Conservation (phyloP, 306 rosid species). For the Acacia confusa region DNA sequence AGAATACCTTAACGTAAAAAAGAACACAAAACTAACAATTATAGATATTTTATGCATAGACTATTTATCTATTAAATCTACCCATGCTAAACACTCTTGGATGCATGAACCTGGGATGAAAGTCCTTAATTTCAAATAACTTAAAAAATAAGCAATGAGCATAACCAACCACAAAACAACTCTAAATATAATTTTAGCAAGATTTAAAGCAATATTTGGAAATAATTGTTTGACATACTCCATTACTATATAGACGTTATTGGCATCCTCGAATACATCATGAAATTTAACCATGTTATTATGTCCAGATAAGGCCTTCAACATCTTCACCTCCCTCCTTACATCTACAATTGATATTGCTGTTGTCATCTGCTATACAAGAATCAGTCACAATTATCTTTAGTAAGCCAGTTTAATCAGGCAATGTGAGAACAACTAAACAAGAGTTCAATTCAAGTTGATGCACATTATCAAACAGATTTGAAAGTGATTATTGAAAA, state of each 20-base stretch:
- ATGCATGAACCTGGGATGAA: conserved; percentile 3
- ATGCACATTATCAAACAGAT: conserved; percentile 16
- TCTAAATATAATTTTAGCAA: conserved; percentile 13
- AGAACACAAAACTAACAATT: conserved; percentile 29
- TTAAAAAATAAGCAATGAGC: background rate
- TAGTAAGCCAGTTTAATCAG: conserved; percentile 22
- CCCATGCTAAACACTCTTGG: background rate
- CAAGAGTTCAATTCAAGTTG: conserved; percentile 11
- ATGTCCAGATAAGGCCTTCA: conserved; percentile 92
- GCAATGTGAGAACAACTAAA: conserved; percentile 6
- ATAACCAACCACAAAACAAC: background rate
- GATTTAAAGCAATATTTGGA: conserved; percentile 13
- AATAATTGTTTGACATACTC: conserved; percentile 65
- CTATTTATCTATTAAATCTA: conserved; percentile 8
- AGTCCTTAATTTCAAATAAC: background rate
- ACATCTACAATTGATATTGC: conserved; percentile 95
- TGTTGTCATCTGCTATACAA: conserved; percentile 78
- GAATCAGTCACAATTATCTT: conserved; percentile 18
- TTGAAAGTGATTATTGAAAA: background rate
- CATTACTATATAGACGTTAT: conserved; percentile 92
- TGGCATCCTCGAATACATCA: conserved; percentile 83
- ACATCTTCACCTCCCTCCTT: conserved; percentile 92
- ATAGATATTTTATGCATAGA: background rate
- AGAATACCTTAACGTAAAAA: conserved; percentile 21
- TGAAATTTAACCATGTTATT: conserved; percentile 81